phyloP scores from a whole-genome alignment of 208 protist species.

The Leishmania tropica region DNA sequence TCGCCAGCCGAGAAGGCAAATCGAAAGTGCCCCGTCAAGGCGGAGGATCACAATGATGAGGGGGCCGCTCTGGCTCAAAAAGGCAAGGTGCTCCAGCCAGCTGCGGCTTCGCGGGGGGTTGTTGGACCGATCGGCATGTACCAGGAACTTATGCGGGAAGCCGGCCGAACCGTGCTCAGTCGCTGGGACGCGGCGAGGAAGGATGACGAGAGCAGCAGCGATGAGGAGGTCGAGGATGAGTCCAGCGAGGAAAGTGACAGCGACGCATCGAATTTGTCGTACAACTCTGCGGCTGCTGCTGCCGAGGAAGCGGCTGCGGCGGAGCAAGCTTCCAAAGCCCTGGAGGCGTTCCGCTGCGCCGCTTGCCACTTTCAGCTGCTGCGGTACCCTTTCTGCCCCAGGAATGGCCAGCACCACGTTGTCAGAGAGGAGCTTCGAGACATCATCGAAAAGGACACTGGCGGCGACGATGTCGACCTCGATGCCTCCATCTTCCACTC shows the following conservation, averaged over 20 bases:
- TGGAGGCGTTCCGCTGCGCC: conserved; percentile 60
- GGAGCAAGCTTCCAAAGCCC: conserved; percentile 27
- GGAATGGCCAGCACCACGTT: conserved; percentile 84
- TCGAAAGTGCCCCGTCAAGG: not conserved
- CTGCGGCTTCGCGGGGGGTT: conserved; percentile 29
- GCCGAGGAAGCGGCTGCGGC: conserved; percentile 34
- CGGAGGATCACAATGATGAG: not conserved
- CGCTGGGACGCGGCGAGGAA: conserved; percentile 64
- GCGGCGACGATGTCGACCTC: conserved; percentile 75
- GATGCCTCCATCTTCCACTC: conserved; percentile 76
- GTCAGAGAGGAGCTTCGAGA: conserved; percentile 57
- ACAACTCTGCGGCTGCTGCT: conserved; percentile 40
- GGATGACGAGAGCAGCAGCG: conserved; percentile 27
- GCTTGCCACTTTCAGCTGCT: conserved; percentile 78
- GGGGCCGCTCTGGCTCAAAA: conserved; percentile 16
- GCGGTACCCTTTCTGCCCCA: conserved; percentile 87
- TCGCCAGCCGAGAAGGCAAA: not conserved
- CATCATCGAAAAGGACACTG: conserved; percentile 81
- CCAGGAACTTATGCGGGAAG: conserved; percentile 88
- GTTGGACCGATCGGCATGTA: conserved; percentile 91
- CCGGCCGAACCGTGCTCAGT: conserved; percentile 81
- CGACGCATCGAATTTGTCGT: conserved; percentile 13
- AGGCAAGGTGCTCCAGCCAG: conserved; percentile 17
- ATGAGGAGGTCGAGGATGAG: conserved; percentile 19
- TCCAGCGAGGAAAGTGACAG: conserved; percentile 10